phyloP scores from a whole-genome alignment of 2,329 filamentous ascomycete species.

The Sporothrix euskadiensis region DNA sequence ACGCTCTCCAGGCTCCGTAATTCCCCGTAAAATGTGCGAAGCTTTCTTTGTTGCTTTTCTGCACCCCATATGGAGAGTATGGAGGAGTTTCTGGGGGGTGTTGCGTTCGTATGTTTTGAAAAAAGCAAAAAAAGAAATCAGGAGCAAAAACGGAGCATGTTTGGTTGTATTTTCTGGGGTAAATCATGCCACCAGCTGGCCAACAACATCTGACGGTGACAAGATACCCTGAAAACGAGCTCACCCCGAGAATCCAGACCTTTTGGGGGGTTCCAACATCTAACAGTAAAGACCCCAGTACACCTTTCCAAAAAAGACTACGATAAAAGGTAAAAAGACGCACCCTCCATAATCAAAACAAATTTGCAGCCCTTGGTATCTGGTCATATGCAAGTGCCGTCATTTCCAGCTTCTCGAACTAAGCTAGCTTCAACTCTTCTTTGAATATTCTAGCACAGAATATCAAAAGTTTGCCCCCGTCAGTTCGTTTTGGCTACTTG shows the following conservation, averaged over 20 bases:
- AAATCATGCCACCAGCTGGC: constrained; percentile 21
- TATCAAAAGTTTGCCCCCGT: neutral
- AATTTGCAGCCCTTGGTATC: neutral
- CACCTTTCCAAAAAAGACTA: constrained; percentile 2
- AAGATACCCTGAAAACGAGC: neutral
- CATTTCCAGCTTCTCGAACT: neutral
- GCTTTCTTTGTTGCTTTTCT: neutral
- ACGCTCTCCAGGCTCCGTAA: constrained; percentile 15
- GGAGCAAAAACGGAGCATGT: neutral
- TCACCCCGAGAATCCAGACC: neutral
- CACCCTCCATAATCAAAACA: neutral
- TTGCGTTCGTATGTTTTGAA: neutral
- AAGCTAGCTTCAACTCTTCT: neutral
- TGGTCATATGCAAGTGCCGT: constrained; percentile 1
- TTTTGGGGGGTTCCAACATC: neutral
- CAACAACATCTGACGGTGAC: constrained; percentile 22
- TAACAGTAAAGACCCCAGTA: neutral
- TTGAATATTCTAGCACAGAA: neutral
- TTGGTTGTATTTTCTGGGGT: constrained; percentile 17
- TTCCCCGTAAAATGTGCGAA: constrained; percentile 21
- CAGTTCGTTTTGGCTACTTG: neutral
- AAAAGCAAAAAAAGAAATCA: neutral
- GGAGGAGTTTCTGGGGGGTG: neutral
- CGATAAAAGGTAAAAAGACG: neutral
- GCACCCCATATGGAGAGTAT: constrained; percentile 19